A percentile compares a stretch with the other conserved stretches of the same genome.
Evolutionary conservation across 1,284 basidiomycete species (phyloP).

Genomic region (Fomitiporia mediterranea): DNA sequence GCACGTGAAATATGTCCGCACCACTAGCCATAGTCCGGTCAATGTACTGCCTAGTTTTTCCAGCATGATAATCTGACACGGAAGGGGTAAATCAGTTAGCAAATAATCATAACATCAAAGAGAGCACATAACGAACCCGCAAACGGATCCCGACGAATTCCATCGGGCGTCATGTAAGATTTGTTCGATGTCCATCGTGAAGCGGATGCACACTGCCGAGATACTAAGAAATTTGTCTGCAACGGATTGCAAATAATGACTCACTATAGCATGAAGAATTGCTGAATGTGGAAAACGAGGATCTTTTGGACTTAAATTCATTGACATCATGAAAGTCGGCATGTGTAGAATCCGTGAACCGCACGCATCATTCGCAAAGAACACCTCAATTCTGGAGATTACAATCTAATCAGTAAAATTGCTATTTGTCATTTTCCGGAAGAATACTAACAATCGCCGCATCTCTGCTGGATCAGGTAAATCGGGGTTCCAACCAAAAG

Average conservation of each 20-base stretch:
- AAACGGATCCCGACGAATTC: conserved; percentile 69
- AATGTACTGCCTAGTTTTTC: conserved; percentile 77
- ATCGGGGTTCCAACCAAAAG: conserved; percentile 77
- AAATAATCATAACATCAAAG: neutral
- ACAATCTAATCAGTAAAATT: conserved; percentile 15
- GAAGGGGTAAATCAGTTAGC: neutral
- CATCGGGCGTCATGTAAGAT: conserved; percentile 61
- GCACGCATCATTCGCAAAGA: conserved; percentile 80
- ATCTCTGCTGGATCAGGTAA: conserved; percentile 67
- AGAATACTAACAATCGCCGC: conserved; percentile 62
- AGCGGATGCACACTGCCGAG: conserved; percentile 69
- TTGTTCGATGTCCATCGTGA: conserved; percentile 75
- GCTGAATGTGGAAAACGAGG: conserved; percentile 76
- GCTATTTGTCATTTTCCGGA: neutral
- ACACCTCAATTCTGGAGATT: conserved; percentile 61
- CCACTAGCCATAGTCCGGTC: conserved; percentile 82
- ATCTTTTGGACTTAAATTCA: conserved; percentile 71
- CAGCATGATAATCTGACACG: conserved; percentile 64
- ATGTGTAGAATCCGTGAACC: conserved; percentile 73
- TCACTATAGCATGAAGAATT: conserved; percentile 75
- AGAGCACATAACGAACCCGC: conserved; percentile 31
- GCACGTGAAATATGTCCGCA: conserved; percentile 75
- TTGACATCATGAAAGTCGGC: conserved; percentile 70
- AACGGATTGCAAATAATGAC: conserved; percentile 14
- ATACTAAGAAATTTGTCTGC: conserved; percentile 11